Evolutionary conservation across 495 filamentous ascomycete species (phyloP).

Genomic region (Podospora pseudocomata): DNA sequence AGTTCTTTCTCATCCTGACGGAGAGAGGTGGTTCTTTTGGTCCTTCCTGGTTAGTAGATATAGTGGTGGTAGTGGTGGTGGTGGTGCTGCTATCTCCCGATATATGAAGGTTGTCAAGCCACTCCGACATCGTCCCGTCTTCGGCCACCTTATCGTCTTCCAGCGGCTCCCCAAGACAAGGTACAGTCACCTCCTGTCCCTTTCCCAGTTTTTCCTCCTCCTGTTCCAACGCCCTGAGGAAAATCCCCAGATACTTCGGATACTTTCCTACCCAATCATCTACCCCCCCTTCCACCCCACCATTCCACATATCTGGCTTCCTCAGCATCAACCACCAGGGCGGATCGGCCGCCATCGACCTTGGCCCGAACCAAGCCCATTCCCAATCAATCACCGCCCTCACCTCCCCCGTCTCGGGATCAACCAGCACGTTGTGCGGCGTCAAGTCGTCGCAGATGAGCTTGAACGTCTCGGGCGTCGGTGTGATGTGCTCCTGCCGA

Average conservation of each 20-base stretch:
- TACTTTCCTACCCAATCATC: slow-evolving; percentile 4
- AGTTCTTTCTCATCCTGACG: slow-evolving; percentile 29
- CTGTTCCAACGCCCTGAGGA: background rate
- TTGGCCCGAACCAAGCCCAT: slow-evolving; percentile 16
- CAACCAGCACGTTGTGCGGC: slow-evolving; percentile 32
- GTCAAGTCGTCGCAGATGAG: slow-evolving; percentile 31
- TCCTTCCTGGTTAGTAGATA: background rate
- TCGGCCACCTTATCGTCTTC: background rate
- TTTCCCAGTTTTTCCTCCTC: background rate
- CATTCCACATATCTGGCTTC: slow-evolving; percentile 3
- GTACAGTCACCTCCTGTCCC: background rate
- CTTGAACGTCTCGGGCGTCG: slow-evolving; percentile 17
- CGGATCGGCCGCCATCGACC: slow-evolving; percentile 6
- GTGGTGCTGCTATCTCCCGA: background rate
- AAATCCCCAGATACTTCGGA: slow-evolving; percentile 8
- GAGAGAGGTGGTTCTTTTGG: slow-evolving; percentile 8
- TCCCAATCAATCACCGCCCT: slow-evolving; percentile 18
- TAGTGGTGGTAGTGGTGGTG: too few species aligned
- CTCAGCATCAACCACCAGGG: slow-evolving; percentile 16
- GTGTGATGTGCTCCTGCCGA: slow-evolving; percentile 2
- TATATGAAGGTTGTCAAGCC: background rate
- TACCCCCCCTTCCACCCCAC: background rate
- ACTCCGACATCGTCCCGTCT: background rate
- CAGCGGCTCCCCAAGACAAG: background rate
- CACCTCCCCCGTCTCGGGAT: slow-evolving; percentile 13